Base-by-base conservation (phyloP, 305 asterid species). In the Solanum hybrid region DNA sequence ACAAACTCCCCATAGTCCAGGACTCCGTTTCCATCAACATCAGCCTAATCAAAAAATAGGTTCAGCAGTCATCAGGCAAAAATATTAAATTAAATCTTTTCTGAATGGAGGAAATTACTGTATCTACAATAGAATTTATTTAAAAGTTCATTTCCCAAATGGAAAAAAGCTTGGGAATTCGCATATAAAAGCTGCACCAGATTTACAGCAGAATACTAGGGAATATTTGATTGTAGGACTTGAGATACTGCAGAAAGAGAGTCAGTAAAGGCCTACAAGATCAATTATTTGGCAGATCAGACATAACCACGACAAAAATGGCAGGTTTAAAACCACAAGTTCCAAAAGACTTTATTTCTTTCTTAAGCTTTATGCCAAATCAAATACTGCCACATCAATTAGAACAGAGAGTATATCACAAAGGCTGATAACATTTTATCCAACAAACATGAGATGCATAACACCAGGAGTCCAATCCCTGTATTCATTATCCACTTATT, bases 1-100 rank as follows among this genome's bases (percentile, higher is more conserved):
- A 97, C 99, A 89, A 97, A 97, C 94, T 97, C 99, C 31, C 99
- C 98, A 77, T 97, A 97, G 94, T 96, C 99, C 95, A 97, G 91
- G 51, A 96, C 92, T 41, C 99, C 99, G 70, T 96, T 97, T 91
- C 99, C 98, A 91, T 97, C 99, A 85, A 94, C 98, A 93, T 97
- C 99, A 92, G 99, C 99, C 99, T 97, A 75, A 90, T 61, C 1
- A 83, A 51, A 84, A 32, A 70, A 2, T 85, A 87, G 31, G 72
- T 34, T 13, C 32, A 32, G 77, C 78, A 88, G 39, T 8, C 12
- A 29, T 85, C 70, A 88, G 85, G 87, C 73, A 73, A 45, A 76
- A 88, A 22, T 34, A 38, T 75, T 72, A 20, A 20, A 57, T 84
- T 29, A 20, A 29, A 84, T 85, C 32, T 85, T 57, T 85, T 57